A percentile compares a stretch with the other conserved stretches of the same genome.
These are phyloP conservation scores for Isatis tinctoria DNA, from an alignment of 345 rosid genomes.

Conservation along the genomic window DNA sequence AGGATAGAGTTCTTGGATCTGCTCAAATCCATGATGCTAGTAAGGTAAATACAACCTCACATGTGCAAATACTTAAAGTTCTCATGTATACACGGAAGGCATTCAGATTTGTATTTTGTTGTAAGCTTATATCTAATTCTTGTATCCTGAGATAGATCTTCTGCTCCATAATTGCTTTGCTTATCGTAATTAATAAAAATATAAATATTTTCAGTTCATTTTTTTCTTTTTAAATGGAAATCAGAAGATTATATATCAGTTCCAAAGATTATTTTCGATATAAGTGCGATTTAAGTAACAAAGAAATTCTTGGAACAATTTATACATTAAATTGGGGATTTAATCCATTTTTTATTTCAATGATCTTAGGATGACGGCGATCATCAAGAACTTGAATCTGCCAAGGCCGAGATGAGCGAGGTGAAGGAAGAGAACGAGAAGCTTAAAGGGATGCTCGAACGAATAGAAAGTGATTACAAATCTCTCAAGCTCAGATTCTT, in stretches of 20 bases:
- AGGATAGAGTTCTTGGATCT: constrained; percentile 34
- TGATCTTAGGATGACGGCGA: constrained; percentile 33
- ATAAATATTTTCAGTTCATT: not conserved
- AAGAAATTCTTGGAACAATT: not conserved
- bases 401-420: constrained; percentile 66
- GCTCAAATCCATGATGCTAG: constrained; percentile 27
- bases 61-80: not conserved
- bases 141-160: not conserved
- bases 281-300: not conserved
- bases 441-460: constrained; percentile 50
- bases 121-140: not conserved
- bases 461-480: constrained; percentile 59
- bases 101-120: not conserved
- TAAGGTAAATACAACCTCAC: constrained; percentile 19
- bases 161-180: not conserved
- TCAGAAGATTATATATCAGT: not conserved
- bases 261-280: not conserved
- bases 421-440: constrained; percentile 71
- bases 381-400: constrained; percentile 46
- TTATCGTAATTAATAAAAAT: not conserved
- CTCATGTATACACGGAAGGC: not conserved
- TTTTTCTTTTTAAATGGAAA: not conserved
- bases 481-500: constrained; percentile 59
- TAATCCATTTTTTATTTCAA: not conserved
- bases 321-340: not conserved